Evolutionary conservation across 2,329 filamentous ascomycete genomes (phyloP).

Genomic region (Elsinoe perseae): DNA sequence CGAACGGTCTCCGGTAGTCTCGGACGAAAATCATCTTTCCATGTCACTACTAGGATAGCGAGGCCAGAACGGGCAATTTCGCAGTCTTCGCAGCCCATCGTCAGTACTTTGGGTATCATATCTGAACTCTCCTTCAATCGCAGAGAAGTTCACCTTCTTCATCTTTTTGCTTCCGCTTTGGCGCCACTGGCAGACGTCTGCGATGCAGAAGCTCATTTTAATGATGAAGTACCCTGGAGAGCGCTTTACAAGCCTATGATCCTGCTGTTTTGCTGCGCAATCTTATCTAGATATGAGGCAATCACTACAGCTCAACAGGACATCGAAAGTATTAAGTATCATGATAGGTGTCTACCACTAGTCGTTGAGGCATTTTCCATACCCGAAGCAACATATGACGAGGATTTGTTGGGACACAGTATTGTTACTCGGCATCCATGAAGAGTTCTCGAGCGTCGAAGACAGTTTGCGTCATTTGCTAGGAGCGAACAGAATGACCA

Average conservation of each 20-base stretch:
- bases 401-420: slow-evolving; percentile 30
- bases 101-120: neutral
- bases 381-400: slow-evolving; percentile 23
- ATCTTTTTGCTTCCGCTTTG: slow-evolving; percentile 30
- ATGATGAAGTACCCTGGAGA: slow-evolving; percentile 27
- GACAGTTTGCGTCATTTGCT: slow-evolving; percentile 34
- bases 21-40: neutral
- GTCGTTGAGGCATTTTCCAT: slow-evolving; percentile 29
- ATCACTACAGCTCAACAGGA: slow-evolving; percentile 22
- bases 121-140: slow-evolving; percentile 18
- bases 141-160: slow-evolving; percentile 20
- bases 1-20: neutral
- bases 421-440: slow-evolving; percentile 31
- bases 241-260: slow-evolving; percentile 29
- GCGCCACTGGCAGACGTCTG: slow-evolving; percentile 32
- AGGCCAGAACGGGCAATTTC: neutral
- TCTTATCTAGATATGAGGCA: slow-evolving; percentile 31
- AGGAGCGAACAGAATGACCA: slow-evolving; percentile 25
- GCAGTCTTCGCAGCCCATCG: neutral
- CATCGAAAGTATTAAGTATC: slow-evolving; percentile 29
- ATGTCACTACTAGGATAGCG: neutral
- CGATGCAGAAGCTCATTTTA: slow-evolving; percentile 29
- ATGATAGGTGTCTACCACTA: slow-evolving; percentile 30
- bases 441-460: slow-evolving; percentile 27
- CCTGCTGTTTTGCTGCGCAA: slow-evolving; percentile 29